A percentile compares a stretch with the other conserved stretches of the same genome.
Evolutionary conservation across 192 early-diverging fungal genomes (phyloP).

Genomic region (Funneliformis mosseae): DNA sequence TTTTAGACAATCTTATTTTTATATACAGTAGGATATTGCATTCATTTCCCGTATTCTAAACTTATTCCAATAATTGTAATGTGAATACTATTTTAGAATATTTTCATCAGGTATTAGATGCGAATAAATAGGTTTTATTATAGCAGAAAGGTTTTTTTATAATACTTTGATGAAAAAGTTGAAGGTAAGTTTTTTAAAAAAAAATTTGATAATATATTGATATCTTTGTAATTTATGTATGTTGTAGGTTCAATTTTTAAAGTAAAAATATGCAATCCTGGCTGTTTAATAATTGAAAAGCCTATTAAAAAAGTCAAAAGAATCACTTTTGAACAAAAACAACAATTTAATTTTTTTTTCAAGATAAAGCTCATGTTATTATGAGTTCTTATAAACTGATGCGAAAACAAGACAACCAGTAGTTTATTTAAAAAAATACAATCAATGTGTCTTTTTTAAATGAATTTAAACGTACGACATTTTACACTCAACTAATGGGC

Average conservation of each 20-base stretch:
- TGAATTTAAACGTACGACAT: not conserved
- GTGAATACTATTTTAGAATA: not conserved
- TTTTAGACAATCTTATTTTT: not conserved
- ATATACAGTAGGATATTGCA: not conserved
- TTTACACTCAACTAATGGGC: not conserved
- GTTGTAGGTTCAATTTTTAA: not conserved
- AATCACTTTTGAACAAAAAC: not conserved
- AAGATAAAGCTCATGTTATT: slow-evolving; percentile 1
- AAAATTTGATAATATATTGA: not conserved
- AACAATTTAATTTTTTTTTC: not conserved
- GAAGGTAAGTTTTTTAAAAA: not conserved
- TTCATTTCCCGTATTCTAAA: not conserved
- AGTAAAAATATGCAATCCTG: not conserved
- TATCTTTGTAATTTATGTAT: not conserved
- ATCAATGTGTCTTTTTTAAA: not conserved
- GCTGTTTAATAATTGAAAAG: no score
- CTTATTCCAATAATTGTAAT: not conserved
- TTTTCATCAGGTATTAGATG: not conserved
- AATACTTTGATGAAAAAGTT: not conserved
- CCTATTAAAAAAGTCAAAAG: no score
- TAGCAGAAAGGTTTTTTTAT: not conserved
- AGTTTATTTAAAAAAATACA: not conserved
- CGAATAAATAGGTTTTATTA: not conserved
- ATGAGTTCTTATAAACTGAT: not conserved
- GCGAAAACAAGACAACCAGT: not conserved